phyloP scores from a whole-genome alignment of 352 stramenopile genomes.

The Phytophthora macrochlamydospora region DNA sequence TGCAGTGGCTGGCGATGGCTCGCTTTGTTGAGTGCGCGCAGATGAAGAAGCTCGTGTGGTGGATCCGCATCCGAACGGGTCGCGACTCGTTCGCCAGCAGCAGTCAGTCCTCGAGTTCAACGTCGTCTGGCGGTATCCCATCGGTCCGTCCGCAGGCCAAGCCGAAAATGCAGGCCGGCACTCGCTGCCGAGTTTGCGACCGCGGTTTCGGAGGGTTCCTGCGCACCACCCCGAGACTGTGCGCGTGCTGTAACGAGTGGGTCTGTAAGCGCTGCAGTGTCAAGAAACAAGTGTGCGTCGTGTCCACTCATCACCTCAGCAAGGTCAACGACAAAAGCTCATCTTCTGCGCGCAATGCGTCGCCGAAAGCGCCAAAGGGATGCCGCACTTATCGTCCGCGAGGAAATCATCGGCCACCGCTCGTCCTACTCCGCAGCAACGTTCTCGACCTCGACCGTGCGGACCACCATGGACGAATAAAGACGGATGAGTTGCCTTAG shows the following conservation, averaged over 20 bases:
- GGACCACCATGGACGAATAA: slow-evolving; percentile 26
- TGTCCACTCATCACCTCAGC: slow-evolving; percentile 39
- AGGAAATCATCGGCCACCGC: slow-evolving; percentile 33
- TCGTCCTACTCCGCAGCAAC: slow-evolving; percentile 34
- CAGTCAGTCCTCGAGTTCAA: slow-evolving; percentile 38
- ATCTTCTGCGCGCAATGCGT: slow-evolving; percentile 47
- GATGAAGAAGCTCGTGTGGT: slow-evolving; percentile 58
- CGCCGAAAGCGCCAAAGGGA: slow-evolving; percentile 39
- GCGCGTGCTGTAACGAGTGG: slow-evolving; percentile 35
- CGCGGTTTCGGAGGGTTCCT: slow-evolving; percentile 39
- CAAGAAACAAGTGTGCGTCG: slow-evolving; percentile 43
- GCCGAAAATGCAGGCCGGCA: slow-evolving; percentile 15
- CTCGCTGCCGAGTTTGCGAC: slow-evolving; percentile 34
- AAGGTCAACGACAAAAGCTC: slow-evolving; percentile 48
- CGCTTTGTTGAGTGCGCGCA: slow-evolving; percentile 44
- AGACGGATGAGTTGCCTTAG: not conserved
- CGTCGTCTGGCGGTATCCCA: slow-evolving; percentile 24
- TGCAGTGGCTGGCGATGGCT: slow-evolving; percentile 44
- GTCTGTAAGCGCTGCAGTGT: slow-evolving; percentile 49
- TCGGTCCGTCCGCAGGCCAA: slow-evolving; percentile 12
- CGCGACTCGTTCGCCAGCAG: slow-evolving; percentile 47
- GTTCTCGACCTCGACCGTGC: slow-evolving; percentile 10
- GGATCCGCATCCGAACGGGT: slow-evolving; percentile 40
- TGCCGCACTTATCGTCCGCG: slow-evolving; percentile 34
- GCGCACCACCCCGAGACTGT: slow-evolving; percentile 25